A percentile compares a stretch with the other conserved stretches of the same genome.
Conservation (phyloP, 768 basidiomycete species). For the Cubamyces sp. region DNA sequence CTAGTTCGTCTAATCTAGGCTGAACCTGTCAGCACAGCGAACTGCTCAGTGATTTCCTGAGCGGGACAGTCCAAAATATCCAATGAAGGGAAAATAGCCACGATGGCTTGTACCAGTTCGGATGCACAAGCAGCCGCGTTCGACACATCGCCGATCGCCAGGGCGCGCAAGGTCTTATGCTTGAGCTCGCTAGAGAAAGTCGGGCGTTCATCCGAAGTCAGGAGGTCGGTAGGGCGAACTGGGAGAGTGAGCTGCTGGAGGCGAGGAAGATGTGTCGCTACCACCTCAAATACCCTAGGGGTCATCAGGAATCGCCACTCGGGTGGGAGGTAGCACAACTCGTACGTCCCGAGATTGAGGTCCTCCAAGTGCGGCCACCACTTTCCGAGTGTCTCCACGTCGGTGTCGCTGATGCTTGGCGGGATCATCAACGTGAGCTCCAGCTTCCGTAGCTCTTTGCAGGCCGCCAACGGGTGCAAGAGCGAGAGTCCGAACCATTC, state of each 20-base stretch:
- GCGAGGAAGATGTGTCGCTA: constrained; percentile 31
- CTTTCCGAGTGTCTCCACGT: constrained; percentile 30
- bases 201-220: constrained; percentile 6
- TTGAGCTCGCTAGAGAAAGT: constrained; percentile 6
- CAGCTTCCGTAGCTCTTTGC: constrained; percentile 32
- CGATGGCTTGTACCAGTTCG: constrained; percentile 4
- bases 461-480: constrained; percentile 33
- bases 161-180: constrained; percentile 22
- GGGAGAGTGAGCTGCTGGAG: constrained; percentile 26
- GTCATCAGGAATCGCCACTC: constrained; percentile 25
- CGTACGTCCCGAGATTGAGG: constrained; percentile 32
- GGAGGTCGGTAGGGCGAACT: constrained; percentile 29
- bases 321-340: constrained; percentile 24
- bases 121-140: constrained; percentile 5
- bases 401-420: constrained; percentile 32
- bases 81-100: constrained; percentile 17
- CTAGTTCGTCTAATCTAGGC: not conserved
- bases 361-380: constrained; percentile 37
- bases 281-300: constrained; percentile 24
- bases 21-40: not conserved
- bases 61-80: constrained; percentile 10
- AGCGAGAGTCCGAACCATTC: constrained; percentile 29
- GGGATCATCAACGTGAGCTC: constrained; percentile 31
- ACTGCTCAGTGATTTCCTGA: constrained; percentile 11
- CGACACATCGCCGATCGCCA: constrained; percentile 31